Evolutionary conservation across 805 yeast species (phyloP).

Genomic region (Wickerhamomyces canadensis): DNA sequence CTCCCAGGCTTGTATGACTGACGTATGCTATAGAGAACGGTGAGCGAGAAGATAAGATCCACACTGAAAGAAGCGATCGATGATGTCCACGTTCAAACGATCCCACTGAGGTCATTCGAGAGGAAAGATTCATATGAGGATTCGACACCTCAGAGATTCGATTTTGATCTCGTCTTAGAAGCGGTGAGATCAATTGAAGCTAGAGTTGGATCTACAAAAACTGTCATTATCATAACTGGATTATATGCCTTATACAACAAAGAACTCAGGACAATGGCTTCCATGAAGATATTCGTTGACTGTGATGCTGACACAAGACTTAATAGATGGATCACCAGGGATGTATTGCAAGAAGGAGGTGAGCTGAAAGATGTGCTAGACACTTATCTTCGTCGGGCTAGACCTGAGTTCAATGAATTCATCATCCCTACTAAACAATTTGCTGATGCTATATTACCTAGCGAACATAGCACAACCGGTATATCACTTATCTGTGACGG

Average conservation of each 20-base stretch:
- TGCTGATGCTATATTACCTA: constrained; percentile 72
- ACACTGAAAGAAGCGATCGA: constrained; percentile 20
- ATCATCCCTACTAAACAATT: constrained; percentile 63
- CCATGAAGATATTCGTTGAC: constrained; percentile 69
- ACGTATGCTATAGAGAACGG: constrained; percentile 31
- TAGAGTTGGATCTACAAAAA: constrained; percentile 16
- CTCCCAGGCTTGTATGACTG: too few relatives aligned
- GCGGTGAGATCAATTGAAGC: constrained; percentile 8
- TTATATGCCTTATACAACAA: constrained; percentile 71
- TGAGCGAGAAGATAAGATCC: constrained; percentile 29
- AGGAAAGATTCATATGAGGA: constrained; percentile 5
- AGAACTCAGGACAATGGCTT: constrained; percentile 47
- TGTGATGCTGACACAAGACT: constrained; percentile 82
- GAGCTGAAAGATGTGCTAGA: constrained; percentile 28
- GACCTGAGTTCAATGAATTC: constrained; percentile 63
- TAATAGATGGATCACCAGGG: constrained; percentile 60
- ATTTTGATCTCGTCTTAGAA: constrained; percentile 25
- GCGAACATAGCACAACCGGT: constrained; percentile 59
- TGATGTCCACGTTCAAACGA: constrained; percentile 22
- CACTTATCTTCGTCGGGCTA: constrained; percentile 47
- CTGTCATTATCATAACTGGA: constrained; percentile 61
- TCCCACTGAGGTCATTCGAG: constrained; percentile 42
- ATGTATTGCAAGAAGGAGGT: constrained; percentile 22
- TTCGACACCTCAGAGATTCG: constrained; percentile 17
- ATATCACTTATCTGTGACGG: constrained; percentile 62